These are phyloP conservation scores for Persicaria tinctoria DNA, from an alignment of 148 eudicot genomes.

Conservation along the genomic window DNA sequence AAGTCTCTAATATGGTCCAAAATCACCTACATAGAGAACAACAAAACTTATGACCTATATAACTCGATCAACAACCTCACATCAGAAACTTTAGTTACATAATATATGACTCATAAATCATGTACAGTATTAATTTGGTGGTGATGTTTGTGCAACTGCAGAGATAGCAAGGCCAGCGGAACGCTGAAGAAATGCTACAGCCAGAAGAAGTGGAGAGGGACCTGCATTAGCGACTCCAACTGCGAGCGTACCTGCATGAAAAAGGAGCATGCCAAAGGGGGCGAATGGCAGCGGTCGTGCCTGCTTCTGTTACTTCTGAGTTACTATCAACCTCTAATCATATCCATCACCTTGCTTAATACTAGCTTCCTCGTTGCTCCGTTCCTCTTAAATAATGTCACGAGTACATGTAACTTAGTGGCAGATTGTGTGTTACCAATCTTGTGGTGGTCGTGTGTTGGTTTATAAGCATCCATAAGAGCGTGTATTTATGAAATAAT, in stretches of 20 bases:
- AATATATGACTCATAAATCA: not conserved
- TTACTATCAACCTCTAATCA: no score
- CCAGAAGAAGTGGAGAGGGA: constrained; percentile 5
- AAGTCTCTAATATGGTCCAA: no score
- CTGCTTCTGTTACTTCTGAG: constrained; percentile 8
- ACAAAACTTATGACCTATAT: no score
- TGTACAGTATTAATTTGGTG: not conserved
- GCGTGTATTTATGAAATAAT: no score
- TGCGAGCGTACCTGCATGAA: not conserved
- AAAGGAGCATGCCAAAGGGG: not conserved
- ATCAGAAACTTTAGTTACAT: not conserved
- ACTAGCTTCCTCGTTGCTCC: not conserved
- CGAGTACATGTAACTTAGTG: no score
- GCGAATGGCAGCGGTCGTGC: not conserved
- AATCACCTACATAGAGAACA: no score
- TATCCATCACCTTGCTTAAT: not conserved
- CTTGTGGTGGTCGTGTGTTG: no score
- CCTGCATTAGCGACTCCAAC: not conserved
- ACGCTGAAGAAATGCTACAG: constrained; percentile 7
- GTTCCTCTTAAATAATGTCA: not conserved
- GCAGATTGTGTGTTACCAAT: no score
- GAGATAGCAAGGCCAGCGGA: constrained; percentile 2
- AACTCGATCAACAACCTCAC: no score
- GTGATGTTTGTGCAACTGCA: not conserved
- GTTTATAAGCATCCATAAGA: no score